Conservation (phyloP, 371 early-diverging fungal genomes). For the Lichtheimia ornata region DNA sequence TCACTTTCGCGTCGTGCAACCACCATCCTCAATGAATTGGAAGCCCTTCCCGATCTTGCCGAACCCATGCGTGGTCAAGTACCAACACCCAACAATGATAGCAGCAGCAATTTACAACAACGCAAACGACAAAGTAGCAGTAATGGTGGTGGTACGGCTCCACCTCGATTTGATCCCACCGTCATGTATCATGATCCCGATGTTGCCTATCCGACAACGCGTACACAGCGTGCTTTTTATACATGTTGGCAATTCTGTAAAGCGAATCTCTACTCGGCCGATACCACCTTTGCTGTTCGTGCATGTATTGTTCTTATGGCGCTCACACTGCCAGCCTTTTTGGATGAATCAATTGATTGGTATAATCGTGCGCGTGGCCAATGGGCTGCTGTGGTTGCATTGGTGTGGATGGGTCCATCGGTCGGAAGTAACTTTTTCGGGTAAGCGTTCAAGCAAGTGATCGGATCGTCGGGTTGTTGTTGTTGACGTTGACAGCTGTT, state of each 20-base stretch:
- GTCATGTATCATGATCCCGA: slow-evolving; percentile 48
- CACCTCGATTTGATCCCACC: slow-evolving; percentile 21
- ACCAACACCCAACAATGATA: too few species aligned
- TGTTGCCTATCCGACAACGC: slow-evolving; percentile 37
- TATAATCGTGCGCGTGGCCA: slow-evolving; percentile 39
- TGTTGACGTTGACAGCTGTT: neutral
- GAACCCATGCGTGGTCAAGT: slow-evolving; percentile 11
- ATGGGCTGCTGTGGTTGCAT: slow-evolving; percentile 47
- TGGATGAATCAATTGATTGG: slow-evolving; percentile 35
- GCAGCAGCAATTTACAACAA: neutral
- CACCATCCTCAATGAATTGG: slow-evolving; percentile 2
- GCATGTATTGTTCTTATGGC: slow-evolving; percentile 34
- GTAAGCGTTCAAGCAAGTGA: slow-evolving; percentile 16
- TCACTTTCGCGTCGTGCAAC: slow-evolving; percentile 16
- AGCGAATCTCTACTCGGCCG: slow-evolving; percentile 34
- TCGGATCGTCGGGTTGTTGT: too few species aligned
- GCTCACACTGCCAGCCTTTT: slow-evolving; percentile 38
- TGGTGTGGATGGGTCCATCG: slow-evolving; percentile 55
- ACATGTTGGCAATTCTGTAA: slow-evolving; percentile 22
- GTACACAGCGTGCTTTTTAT: slow-evolving; percentile 32
- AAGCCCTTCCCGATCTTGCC: neutral
- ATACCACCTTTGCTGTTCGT: slow-evolving; percentile 37
- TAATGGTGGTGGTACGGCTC: neutral
- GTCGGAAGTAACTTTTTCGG: slow-evolving; percentile 52
- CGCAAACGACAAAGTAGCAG: neutral